Evolutionary conservation across 2,329 filamentous ascomycete species (phyloP), one percentile per base, ranked within the genome.

Genomic region (Elsinoe perseae): DNA sequence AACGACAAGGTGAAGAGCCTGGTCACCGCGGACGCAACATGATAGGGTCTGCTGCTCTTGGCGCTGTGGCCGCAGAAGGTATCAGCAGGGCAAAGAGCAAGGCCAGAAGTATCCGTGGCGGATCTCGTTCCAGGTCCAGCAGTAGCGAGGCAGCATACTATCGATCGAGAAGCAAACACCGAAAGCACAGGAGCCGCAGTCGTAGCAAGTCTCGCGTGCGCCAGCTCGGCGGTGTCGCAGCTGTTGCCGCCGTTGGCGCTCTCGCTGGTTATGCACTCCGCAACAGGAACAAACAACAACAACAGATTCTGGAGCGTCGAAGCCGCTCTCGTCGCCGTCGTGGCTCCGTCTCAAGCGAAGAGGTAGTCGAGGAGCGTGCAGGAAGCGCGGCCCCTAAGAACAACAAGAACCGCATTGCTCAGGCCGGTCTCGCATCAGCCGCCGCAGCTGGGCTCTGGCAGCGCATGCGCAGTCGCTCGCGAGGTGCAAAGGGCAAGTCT

Each of bases 401-500:
- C 62, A 76, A 80, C 57, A 81, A 80, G 59, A 76, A 77, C 53
- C 77, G 79, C 58, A 80, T 81, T 61, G 81, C 81, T 12, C 78
- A 81, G 64, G 82, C 81, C 54, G 82, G 82, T 59, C 71, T 83
- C 54, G 82, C 80, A 20, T 80, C 78, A 61, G 82, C 82, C 58
- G 80, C 81, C 6, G 78, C 81, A 7, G 82, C 80, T 32, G 82
- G 80, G n/a, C 70, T 85, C 28, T 76, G 80, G 57, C 76, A 84
- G 58, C 76, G 74, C 56, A 74, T 74, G 50, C 77, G 81, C 53
- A 83, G 77, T 68, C 79, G 76, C 58, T 84, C 81, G 38, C 77
- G 80, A 50, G 75, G 77, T 36, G 72, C 72, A 21, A 56, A 56
- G 40, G 72, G 75, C 38, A 62, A 65, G 21, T 60, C 61, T 18